Base-by-base conservation (phyloP, 345 rosid species). In the Eucalyptus tenuipes region DNA sequence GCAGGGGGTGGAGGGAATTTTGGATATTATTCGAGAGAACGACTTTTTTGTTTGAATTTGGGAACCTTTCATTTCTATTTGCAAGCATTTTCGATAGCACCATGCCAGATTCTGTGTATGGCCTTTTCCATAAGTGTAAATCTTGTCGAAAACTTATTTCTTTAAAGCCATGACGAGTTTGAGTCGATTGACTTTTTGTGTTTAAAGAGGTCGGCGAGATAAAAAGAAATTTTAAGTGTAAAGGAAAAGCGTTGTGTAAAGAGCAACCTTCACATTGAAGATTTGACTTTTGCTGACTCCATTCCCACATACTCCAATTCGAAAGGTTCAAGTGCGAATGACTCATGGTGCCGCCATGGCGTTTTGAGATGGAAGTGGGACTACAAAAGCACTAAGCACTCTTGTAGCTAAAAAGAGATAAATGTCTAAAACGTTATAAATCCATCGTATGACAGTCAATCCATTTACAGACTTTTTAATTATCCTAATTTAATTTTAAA, bases 381-480 rank as follows among this genome's bases (percentile, higher is more conserved):
- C 13, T 10, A 27, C 82, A 37, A 10, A 37, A 71, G 82, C 82
- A 10, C 42, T 15, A n/a, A 14, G 18, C 37, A 64, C 75, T 14
- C 75, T 64, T 4, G 18, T 14, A 7, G 20, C 40, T n/a, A 14
- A 64, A 59, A n/a, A 7, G 20, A 29, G 17, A 29, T 24, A 2
- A 25, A 10, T 59, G 31, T 59, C 15, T 25, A 25, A 29, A 61
- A 29, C 4, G 8, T 29, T 7, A 10, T 61, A 29, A 29, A 27
- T 61, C 8, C 4, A 13, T 13, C 2, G 10, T 29, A 12, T 5
- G 5, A 61, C 0, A 1, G 14, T 27, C 14, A 25, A 57, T 57
- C 25, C 7, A 27, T 10, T 11, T 13, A 10, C 2, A 52, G 18
- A 18, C 0, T 7, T 52, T 52, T 55, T 55, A 55, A 55, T 55